These are phyloP conservation scores for Picochlorum costavermella DNA, from an alignment of 139 green algal species.

Conservation along the genomic window DNA sequence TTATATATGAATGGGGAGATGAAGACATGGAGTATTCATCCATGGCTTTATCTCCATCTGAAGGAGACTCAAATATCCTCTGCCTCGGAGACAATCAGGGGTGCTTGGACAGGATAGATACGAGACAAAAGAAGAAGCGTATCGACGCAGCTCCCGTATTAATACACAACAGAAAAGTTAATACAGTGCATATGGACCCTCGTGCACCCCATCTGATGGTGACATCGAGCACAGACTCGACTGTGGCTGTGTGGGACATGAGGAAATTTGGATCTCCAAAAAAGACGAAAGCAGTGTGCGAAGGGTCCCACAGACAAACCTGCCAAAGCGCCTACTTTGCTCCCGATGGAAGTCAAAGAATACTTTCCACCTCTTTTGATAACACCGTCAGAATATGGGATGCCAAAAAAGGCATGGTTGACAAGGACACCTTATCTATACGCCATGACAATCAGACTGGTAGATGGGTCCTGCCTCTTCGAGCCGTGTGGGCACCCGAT, in stretches of 20 bases:
- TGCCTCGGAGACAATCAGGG: conserved; percentile 29
- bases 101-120: conserved; percentile 16
- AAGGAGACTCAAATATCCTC: conserved; percentile 3
- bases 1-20: conserved; percentile 3
- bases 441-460: conserved; percentile 62
- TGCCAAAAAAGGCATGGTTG: conserved; percentile 9
- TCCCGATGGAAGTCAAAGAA: conserved; percentile 31
- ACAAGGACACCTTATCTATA: conserved; percentile 11
- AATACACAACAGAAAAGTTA: conserved; percentile 52
- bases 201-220: conserved; percentile 32
- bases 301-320: not conserved
- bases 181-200: conserved; percentile 38
- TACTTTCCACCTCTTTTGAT: conserved; percentile 56
- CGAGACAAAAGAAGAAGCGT: not conserved
- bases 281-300: conserved; percentile 10
- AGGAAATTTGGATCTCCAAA: conserved; percentile 25
- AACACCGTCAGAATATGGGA: conserved; percentile 62
- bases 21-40: conserved; percentile 41
- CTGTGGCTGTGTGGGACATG: conserved; percentile 54
- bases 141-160: not conserved
- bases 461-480: conserved; percentile 17
- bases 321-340: conserved; percentile 56
- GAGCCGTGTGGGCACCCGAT: conserved; percentile 7
- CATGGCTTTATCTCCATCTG: conserved; percentile 36
- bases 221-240: conserved; percentile 59